Percentiles rank a stretch among this genome's conserved stretches.
phyloP scores from a whole-genome alignment of 1,139 yeast genomes.

The Geotrichum siamense region DNA sequence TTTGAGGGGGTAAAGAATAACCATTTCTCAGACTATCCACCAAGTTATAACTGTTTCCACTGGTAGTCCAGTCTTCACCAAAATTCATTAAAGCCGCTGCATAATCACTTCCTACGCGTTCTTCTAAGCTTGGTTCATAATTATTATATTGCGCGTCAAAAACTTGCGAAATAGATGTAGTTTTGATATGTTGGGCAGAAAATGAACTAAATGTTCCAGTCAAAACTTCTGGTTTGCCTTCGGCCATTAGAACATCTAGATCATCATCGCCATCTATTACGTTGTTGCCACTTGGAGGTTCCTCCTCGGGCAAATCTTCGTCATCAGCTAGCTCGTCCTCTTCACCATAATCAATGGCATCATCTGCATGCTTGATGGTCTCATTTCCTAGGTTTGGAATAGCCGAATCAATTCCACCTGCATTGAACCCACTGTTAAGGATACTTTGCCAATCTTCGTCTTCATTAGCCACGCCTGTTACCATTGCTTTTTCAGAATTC shows the following conservation, averaged over 20 bases:
- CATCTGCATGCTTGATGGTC: slow-evolving; percentile 64
- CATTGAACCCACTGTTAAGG: slow-evolving; percentile 23
- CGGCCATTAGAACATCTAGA: slow-evolving; percentile 7
- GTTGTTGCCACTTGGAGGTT: slow-evolving; percentile 22
- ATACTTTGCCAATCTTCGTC: slow-evolving; percentile 27
- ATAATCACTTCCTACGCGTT: slow-evolving; percentile 20
- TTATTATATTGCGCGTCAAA: not conserved
- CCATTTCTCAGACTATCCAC: slow-evolving; percentile 5
- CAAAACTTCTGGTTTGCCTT: slow-evolving; percentile 1
- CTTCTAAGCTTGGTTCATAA: slow-evolving; percentile 17
- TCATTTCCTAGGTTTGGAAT: slow-evolving; percentile 27
- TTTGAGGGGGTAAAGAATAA: slow-evolving; percentile 3
- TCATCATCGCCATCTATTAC: slow-evolving; percentile 30
- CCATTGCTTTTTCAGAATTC: slow-evolving; percentile 3
- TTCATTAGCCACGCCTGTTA: slow-evolving; percentile 16
- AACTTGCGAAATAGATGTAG: not conserved
- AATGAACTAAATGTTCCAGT: not conserved
- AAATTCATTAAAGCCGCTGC: slow-evolving; percentile 19
- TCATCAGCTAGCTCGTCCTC: slow-evolving; percentile 94
- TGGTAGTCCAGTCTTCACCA: slow-evolving; percentile 17
- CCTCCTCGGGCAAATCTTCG: slow-evolving; percentile 46
- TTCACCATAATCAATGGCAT: slow-evolving; percentile 93
- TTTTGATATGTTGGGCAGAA: not conserved
- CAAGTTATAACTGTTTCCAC: slow-evolving; percentile 4
- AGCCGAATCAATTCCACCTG: slow-evolving; percentile 22